phyloP scores from a whole-genome alignment of 2,329 filamentous ascomycete species.

The Fusarium phyllophilum region DNA sequence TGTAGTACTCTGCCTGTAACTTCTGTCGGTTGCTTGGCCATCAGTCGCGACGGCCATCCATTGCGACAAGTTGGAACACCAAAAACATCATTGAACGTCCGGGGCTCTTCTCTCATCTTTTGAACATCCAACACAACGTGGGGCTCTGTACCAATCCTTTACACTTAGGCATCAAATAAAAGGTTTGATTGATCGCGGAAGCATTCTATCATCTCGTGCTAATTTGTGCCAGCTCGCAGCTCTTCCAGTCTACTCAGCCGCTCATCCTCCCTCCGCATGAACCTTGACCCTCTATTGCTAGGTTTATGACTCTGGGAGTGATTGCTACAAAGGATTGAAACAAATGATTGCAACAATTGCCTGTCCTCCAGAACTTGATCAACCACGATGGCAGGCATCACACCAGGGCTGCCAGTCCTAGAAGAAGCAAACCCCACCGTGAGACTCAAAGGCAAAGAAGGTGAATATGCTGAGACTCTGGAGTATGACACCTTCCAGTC shows the following conservation, averaged over 20 bases:
- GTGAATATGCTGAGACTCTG: not conserved
- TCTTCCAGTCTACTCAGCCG: not conserved
- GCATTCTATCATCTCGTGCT: not conserved
- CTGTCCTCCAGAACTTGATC: not conserved
- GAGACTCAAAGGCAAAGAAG: not conserved
- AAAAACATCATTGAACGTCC: accelerated
- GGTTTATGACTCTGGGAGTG: accelerated
- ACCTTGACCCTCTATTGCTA: accelerated
- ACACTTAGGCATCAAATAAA: accelerated
- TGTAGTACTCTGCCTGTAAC: accelerated
- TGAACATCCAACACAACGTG: accelerated
- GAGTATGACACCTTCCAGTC: not conserved
- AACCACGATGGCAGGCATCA: accelerated
- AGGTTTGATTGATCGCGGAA: accelerated
- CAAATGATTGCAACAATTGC: not conserved
- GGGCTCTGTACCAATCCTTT: accelerated
- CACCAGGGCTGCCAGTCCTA: accelerated
- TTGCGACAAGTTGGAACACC: too few species aligned
- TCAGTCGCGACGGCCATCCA: not conserved
- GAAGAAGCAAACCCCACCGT: not conserved
- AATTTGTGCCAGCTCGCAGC: not conserved
- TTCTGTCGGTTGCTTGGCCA: not conserved
- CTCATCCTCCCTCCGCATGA: not conserved
- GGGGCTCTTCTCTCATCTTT: accelerated
- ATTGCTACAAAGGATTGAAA: accelerated